Evolutionary conservation across 169 alveolate species (phyloP), one percentile per base, ranked within the genome.

Genomic region (Fabrea salina): DNA sequence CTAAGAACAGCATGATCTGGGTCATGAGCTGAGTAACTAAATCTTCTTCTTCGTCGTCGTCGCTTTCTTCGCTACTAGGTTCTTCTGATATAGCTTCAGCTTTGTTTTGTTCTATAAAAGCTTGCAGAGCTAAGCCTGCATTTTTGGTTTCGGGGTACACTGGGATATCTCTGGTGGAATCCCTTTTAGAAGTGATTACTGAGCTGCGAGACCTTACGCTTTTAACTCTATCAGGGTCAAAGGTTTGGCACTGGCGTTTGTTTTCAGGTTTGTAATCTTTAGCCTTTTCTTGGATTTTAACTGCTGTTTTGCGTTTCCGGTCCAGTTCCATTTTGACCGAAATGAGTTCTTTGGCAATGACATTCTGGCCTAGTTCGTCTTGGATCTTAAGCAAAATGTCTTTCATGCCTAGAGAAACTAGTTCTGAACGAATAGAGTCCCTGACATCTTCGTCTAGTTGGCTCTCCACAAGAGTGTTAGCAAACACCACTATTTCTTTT

Each of bases 141-240:
- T n/a, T n/a, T n/a, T n/a, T n/a, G n/a, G n/a, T n/a, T n/a, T n/a
- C n/a, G n/a, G n/a, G n/a, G n/a, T n/a, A n/a, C n/a, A n/a, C n/a
- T n/a, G n/a, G n/a, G n/a, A n/a, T n/a, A n/a, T n/a, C n/a, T n/a
- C n/a, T n/a, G n/a, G n/a, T n/a, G n/a, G n/a, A n/a, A n/a, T n/a
- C n/a, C n/a, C n/a, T n/a, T n/a, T n/a, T n/a, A n/a, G n/a, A n/a
- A n/a, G n/a, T n/a, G n/a, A n/a, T n/a, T n/a, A n/a, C n/a, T n/a
- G n/a, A n/a, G 3, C 74, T 37, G 16, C 74, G 11, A 16, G 44
- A 8, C 39, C 74, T 61, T 16, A 30, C 50, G 13, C 11, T 37
- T 16, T 16, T 3, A 37, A 61, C 49, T 1, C 39, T 27, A 61
- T 61, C 74, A 61, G 74, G 74, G 39, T 61, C 74, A 25, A 61